Percentiles rank a stretch among this genome's conserved stretches.
Conservation (phyloP, 78 protist species). For the Emiliania huxleyi region DNA sequence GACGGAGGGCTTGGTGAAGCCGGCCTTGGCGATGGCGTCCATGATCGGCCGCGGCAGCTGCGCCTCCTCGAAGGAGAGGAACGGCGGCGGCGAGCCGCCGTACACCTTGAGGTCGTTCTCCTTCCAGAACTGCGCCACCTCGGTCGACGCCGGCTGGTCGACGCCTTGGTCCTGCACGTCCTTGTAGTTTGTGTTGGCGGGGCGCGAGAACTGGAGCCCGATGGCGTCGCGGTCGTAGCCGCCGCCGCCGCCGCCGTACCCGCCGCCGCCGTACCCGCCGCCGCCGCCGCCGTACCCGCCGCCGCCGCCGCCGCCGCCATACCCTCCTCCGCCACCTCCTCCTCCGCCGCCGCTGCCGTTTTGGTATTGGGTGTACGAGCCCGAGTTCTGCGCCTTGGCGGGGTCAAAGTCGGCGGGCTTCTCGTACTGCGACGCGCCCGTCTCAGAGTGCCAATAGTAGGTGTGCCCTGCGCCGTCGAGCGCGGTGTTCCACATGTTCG, state of each 20-base stretch:
- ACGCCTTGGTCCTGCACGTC: neutral
- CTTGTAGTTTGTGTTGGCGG: neutral
- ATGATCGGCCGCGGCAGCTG: neutral
- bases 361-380: neutral
- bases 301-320: no score
- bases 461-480: neutral
- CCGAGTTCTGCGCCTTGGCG: neutral
- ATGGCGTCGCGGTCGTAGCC: neutral
- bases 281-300: neutral
- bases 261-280: neutral
- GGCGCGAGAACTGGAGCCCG: neutral
- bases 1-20: constrained; percentile 4
- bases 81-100: constrained; percentile 26
- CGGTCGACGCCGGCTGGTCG: neutral
- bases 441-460: neutral
- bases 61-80: neutral
- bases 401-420: neutral
- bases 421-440: neutral
- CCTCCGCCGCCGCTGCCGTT: no score
- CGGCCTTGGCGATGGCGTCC: neutral
- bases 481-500: neutral
- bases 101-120: neutral
- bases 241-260: neutral
- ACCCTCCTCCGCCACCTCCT: no score
- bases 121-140: neutral